A percentile compares a stretch with the other conserved stretches of the same genome.
Conservation (phyloP, 2,329 filamentous ascomycete genomes). For the Colletotrichum lentis region DNA sequence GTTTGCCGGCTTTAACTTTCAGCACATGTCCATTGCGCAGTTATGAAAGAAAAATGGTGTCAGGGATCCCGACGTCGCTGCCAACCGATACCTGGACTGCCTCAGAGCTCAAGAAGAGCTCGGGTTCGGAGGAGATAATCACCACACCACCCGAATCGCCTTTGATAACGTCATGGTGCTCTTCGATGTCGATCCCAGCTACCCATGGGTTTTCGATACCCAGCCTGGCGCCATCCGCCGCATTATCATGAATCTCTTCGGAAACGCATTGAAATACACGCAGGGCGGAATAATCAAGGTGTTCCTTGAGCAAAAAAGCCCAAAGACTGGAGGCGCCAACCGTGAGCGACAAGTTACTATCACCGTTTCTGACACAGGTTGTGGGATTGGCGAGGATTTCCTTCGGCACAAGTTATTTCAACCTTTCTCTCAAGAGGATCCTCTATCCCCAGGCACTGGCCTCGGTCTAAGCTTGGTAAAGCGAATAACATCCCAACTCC, state of each 20-base stretch:
- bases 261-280: constrained; percentile 61
- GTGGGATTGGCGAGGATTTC: constrained; percentile 70
- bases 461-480: constrained; percentile 72
- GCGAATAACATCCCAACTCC: constrained; percentile 65
- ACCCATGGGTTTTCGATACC: constrained; percentile 57
- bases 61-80: not conserved
- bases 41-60: not conserved
- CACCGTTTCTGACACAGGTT: constrained; percentile 69
- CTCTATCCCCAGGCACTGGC: constrained; percentile 66
- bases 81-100: not conserved
- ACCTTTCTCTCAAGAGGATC: constrained; percentile 71
- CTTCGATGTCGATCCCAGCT: constrained; percentile 58
- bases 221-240: constrained; percentile 55
- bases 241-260: constrained; percentile 43
- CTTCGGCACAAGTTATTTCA: constrained; percentile 67
- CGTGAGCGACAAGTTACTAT: constrained; percentile 45
- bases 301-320: not conserved
- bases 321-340: not conserved
- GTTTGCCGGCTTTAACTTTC: constrained; percentile 55
- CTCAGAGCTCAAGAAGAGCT: not conserved
- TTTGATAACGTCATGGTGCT: constrained; percentile 47
- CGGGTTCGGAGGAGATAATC: not conserved
- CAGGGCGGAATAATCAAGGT: constrained; percentile 42
- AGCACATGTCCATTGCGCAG: constrained; percentile 32
- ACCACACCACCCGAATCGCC: not conserved